Evolutionary conservation across 2,329 filamentous ascomycete species (phyloP), one percentile per base, ranked within the genome.

Genomic region (Penicillium sp.): DNA sequence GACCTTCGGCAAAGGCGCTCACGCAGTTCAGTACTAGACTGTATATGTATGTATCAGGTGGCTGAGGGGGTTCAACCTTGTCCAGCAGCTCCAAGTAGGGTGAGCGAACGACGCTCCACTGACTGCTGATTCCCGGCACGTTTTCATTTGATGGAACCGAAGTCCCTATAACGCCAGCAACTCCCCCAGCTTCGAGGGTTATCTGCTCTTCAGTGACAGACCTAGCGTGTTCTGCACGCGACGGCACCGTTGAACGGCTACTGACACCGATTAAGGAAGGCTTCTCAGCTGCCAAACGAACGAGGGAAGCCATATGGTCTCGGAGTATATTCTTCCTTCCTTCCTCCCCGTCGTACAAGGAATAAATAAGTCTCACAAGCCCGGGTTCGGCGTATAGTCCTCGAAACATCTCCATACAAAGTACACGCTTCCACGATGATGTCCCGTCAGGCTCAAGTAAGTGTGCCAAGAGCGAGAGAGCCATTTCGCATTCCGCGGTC

Each of bases 11-110:
- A 54, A 99, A 86, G 1, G 89, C 92, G 49, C 91, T 94, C 63
- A 99, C 90, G 71, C 94, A 98, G 2, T 91, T 90, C 47, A 99
- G 80, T 1, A 94, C 91, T 52, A 99, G 82, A 65, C 91, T 92
- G 78, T 97, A 98, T 7, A 97, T 85, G 71, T 99, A 99, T 0
- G 95, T 97, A 64, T 97, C 94, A 0, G 95, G 95, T 23, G 96
- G 86, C 0, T 82, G 70, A 4, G 94, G 93, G 0, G 94, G 86
- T 52, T 97, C 93, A 0, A 88, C 86, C 76, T 98, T 99, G 79
- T 99, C 95, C 21, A 98, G 86, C 66, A 97, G 92, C 70, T 99
- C 95, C 64, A 98, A 92, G 72, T 92, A 97, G 5, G 93, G 90
- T 11, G 93, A 90, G 54, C 92, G 87, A 64, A 97, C 86, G 13